Conservation (phyloP, 331 rosid species). For the Pyrus hybrid region DNA sequence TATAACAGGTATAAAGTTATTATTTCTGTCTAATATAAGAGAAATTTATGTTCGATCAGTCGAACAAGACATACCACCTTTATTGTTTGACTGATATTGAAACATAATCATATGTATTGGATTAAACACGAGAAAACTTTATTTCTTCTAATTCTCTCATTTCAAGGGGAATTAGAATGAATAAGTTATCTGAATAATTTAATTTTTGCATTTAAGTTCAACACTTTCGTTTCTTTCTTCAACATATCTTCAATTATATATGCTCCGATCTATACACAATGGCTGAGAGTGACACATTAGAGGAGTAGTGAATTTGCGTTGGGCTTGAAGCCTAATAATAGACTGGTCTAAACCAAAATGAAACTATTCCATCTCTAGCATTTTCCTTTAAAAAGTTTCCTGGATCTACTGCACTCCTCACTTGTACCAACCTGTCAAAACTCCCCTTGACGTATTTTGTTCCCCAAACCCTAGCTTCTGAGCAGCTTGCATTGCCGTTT, state of each 20-base stretch:
- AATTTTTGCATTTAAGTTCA: not conserved
- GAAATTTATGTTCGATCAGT: not conserved
- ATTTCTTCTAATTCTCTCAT: not conserved
- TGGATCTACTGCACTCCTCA: conserved; percentile 48
- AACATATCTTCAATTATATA: no score
- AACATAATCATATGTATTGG: not conserved
- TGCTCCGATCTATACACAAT: not conserved
- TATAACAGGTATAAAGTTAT: not conserved
- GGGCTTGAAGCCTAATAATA: not conserved
- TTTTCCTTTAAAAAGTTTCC: conserved; percentile 19
- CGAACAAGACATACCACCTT: not conserved
- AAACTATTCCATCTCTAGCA: no score
- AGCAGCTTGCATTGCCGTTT: conserved; percentile 29
- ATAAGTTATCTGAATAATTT: no score
- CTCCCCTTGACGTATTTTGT: conserved; percentile 46
- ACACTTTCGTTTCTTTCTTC: not conserved
- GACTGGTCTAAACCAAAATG: no score
- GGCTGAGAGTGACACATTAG: not conserved
- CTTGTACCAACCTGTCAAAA: conserved; percentile 43
- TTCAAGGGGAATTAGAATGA: not conserved
- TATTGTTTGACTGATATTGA: no score
- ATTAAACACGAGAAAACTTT: no score
- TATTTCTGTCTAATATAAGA: not conserved
- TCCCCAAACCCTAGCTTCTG: conserved; percentile 55
- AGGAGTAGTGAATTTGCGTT: not conserved